Percentiles rank a stretch among this genome's conserved stretches.
phyloP scores from a whole-genome alignment of 73 alveolate genomes.

The Paramecium tetraurelia region DNA sequence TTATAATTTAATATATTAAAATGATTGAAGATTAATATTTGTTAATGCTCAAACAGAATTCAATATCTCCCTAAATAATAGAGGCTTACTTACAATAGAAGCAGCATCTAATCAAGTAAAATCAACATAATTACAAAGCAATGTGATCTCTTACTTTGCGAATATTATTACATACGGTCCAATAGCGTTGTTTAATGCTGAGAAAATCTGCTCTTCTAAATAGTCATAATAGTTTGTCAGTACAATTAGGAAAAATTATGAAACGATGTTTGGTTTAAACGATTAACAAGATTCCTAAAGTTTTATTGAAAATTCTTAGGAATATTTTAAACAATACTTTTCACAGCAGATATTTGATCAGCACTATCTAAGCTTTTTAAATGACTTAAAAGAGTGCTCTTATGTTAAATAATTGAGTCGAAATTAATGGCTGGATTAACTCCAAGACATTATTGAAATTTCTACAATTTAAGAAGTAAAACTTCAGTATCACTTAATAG shows the following conservation, averaged over 20 bases:
- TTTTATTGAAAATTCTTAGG: background rate
- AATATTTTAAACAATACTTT: background rate
- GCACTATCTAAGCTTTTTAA: background rate
- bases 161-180: background rate
- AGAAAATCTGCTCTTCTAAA: background rate
- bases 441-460: background rate
- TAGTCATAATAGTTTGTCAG: background rate
- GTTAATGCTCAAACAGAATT: background rate
- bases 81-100: background rate
- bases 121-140: background rate
- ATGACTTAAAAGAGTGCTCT: background rate
- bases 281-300: background rate
- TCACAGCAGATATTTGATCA: background rate
- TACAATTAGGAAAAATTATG: background rate
- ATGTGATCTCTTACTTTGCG: background rate
- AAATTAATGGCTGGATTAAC: background rate
- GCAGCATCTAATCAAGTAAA: background rate
- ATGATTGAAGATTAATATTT: background rate
- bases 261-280: background rate
- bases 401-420: background rate
- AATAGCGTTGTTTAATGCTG: background rate
- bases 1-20: background rate
- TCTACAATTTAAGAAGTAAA: conserved; percentile 17
- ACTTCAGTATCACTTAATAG: background rate
- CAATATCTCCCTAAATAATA: background rate